A percentile compares a stretch with the other conserved stretches of the same genome.
These are phyloP conservation scores for Ampelomyces quisqualis DNA, from an alignment of 2,329 filamentous ascomycete species.

Conservation along the genomic window DNA sequence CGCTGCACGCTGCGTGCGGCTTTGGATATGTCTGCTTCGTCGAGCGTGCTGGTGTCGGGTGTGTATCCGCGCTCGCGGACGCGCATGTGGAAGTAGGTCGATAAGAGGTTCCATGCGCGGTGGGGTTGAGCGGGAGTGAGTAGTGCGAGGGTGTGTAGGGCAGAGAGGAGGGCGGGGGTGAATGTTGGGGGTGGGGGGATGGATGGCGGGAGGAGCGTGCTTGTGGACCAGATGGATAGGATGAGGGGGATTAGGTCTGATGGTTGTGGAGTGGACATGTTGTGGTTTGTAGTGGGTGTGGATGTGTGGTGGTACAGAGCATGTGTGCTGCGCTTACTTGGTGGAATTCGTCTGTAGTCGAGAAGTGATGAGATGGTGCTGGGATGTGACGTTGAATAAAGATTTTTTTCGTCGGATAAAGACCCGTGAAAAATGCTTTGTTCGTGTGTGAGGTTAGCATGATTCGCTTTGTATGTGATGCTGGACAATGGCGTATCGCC, in stretches of 20 bases:
- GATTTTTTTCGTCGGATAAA: no score
- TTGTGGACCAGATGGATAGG: not conserved
- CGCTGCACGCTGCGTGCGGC: constrained; percentile 11
- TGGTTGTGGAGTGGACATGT: not conserved
- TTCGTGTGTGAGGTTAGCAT: no score
- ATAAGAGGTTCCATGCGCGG: constrained; percentile 12
- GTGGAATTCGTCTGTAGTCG: no score
- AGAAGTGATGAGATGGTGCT: no score
- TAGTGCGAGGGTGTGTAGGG: constrained; percentile 9
- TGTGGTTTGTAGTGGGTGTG: no score
- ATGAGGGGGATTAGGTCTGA: not conserved
- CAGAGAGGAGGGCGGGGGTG: not conserved
- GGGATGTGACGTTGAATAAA: no score
- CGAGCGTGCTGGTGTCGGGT: not conserved
- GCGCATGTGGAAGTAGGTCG: constrained; percentile 14
- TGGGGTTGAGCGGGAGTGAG: constrained; percentile 12
- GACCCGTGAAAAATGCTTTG: no score
- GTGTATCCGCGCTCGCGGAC: constrained; percentile 7
- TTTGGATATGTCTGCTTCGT: constrained; percentile 14
- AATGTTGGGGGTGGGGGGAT: constrained; percentile 1
- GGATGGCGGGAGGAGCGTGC: not conserved
- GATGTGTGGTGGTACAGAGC: no score
- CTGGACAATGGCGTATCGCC: no score
- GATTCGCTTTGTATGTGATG: no score
- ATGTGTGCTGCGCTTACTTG: no score